These are phyloP conservation scores for Claviceps humidiphila DNA, from an alignment of 2,329 filamentous ascomycete genomes.

Conservation along the genomic window DNA sequence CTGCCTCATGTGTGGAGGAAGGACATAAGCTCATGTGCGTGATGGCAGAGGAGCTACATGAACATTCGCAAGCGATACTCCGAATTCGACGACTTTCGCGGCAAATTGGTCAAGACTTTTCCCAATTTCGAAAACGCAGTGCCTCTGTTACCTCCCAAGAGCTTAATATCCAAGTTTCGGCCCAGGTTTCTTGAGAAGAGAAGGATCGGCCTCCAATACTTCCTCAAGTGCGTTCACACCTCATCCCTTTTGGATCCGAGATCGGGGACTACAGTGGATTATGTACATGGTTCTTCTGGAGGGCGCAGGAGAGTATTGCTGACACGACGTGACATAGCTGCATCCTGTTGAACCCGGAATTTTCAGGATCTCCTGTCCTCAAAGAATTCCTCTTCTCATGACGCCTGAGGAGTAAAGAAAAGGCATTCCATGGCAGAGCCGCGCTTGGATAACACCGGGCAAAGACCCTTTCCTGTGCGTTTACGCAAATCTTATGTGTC, in stretches of 20 bases:
- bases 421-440: too few relatives aligned
- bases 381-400: conserved; percentile 12
- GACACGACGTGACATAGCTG: conserved; percentile 8
- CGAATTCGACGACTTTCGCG: conserved; percentile 76
- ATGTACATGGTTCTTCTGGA: too few relatives aligned
- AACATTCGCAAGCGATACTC: conserved; percentile 67
- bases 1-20: neutral
- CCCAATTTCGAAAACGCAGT: conserved; percentile 75
- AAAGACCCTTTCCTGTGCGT: too few relatives aligned
- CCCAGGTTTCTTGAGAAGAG: conserved; percentile 77
- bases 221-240: conserved; percentile 62
- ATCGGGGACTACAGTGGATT: neutral
- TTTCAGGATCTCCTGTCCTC: conserved; percentile 13
- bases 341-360: conserved; percentile 12
- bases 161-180: conserved; percentile 73
- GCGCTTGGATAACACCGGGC: too few relatives aligned
- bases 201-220: conserved; percentile 74
- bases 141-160: conserved; percentile 84
- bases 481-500: too few relatives aligned
- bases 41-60: conserved; percentile 41
- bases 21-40: neutral
- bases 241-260: neutral
- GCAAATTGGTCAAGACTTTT: conserved; percentile 63
- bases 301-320: conserved; percentile 3
- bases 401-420: neutral